These are phyloP conservation scores for Rhytidiadelphus loreus DNA, from an alignment of 225 moss, liverwort and hornwort species.

Conservation along the genomic window DNA sequence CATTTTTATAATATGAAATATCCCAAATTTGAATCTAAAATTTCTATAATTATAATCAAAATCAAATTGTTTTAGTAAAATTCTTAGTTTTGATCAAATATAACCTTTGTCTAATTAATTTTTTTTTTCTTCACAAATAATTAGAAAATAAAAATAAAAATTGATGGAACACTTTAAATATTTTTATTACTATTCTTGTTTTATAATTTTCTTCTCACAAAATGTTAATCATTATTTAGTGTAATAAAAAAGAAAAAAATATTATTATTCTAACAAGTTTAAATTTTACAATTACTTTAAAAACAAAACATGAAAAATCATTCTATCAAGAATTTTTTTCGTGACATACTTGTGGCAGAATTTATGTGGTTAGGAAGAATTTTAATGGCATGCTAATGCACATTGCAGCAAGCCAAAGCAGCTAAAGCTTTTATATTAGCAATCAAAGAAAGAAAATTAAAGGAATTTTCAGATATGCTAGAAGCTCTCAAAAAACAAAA, in stretches of 20 bases:
- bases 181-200: not conserved
- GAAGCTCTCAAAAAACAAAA: slow-evolving; percentile 9
- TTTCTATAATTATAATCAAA: too few species aligned
- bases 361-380: not conserved
- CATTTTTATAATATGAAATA: not conserved
- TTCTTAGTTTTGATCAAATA: not conserved
- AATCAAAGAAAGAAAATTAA: slow-evolving; percentile 26
- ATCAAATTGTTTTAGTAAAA: not conserved
- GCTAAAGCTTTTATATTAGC: not conserved
- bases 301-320: not conserved
- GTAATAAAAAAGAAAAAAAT: not conserved
- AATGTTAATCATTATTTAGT: not conserved
- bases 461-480: slow-evolving; percentile 6
- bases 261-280: rapidly evolving
- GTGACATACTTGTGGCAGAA: not conserved
- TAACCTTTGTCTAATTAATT: not conserved
- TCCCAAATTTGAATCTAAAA: not conserved
- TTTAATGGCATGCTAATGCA: not conserved
- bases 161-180: rapidly evolving
- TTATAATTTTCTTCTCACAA: not conserved
- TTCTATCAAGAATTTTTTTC: not conserved
- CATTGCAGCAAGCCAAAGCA: slow-evolving; percentile 29
- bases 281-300: not conserved
- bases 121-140: not conserved
- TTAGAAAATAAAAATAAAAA: not conserved